Evolutionary conservation across 2,329 filamentous ascomycete species (phyloP), one percentile per base, ranked within the genome.

Genomic region (Stemphylium lycopersici): DNA sequence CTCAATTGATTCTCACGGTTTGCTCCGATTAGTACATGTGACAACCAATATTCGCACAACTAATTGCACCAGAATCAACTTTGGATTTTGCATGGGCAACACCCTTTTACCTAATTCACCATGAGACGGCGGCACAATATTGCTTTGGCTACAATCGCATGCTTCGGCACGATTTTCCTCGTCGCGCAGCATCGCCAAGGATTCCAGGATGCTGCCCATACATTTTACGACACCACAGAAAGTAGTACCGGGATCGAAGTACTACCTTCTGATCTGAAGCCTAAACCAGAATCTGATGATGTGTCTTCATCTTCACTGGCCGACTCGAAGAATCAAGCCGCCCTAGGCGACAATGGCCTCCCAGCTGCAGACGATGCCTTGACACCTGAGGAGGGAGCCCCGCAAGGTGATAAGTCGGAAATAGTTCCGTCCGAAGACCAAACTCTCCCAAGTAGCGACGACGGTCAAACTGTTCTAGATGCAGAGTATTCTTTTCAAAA

Each of bases 401-500:
- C 32, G 8, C 16, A 36, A 45, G n/a, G 13, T n/a, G 18, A 15
- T 26, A n/a, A n/a, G 15, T 36, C 20, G 8, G 22, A 18, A 12
- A 20, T 13, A 36, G n/a, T 29, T 40, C 24, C 42, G 4, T 22
- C 34, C 6, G 24, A 36, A 1, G 32, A 18, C 4, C 15, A 22
- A 3, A 11, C 26, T 1, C 32, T 26, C n/a, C 15, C 38, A 16
- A 20, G 15, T 22, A 13, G 15, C 8, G 31, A 18, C 4, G 20
- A 45, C 3, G 22, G 32, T 7, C 38, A 49, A 13, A 31, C 26
- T 16, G 15, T 33, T 20, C 6, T 47, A 58, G 22, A 60, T 37
- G 45, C 58, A 7, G 65, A 63, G 29, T 65, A 61, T 36, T 44
- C 56, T 11, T 73, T 72, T 43, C 68, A 71, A 37, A 37, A 66